Evolutionary conservation across 495 filamentous ascomycete genomes (phyloP), one percentile per base, ranked within the genome.

Genomic region (Echria macrotheca): DNA sequence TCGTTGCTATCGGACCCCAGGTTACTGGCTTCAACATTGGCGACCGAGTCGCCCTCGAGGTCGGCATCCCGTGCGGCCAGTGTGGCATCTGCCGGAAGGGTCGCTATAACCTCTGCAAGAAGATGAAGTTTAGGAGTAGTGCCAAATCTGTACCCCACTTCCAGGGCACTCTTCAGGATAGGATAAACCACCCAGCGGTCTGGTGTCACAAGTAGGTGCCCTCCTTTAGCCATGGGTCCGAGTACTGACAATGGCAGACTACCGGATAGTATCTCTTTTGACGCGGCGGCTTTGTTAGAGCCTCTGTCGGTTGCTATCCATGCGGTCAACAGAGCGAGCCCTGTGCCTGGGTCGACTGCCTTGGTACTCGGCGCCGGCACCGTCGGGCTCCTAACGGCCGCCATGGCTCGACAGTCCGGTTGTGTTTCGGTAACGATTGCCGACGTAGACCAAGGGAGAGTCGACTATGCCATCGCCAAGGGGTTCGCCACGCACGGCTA

Each of bases 101-200:
- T 36, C 72, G 87, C 54, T 95, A 96, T 66, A 96, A 95, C 61
- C 83, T 96, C 41, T 96, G 91, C 72, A 79, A 83, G 47, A 72
- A 71, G 18, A 85, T 96, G 82, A 75, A 74, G 24, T 96, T 96
- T 66, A 75, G 89, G 63, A 86, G 83, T 59, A 87, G 83, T 55
- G 90, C 88, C 38, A 95, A 93, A 65, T 75, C 75, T 31, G 83
- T 82, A 53, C 90, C 90, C 29, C 90, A 96, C 58, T 83, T 83
- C 49, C 88, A 94, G 67, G 90, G 90, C 18, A 95, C 89, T n/a
- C 74, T 96, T 25, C 91, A 94, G 69, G 85, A 89, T 53, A 75
- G 78, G 43, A 89, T 94, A 52, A 95, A 95, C 67, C 89, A 95
- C 67, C 89, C 88, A 0, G 88, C 87, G 8, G 70, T 64, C 28